Evolutionary conservation across 2,329 filamentous ascomycete species (phyloP).

Genomic region (Colletotrichum somersetense): DNA sequence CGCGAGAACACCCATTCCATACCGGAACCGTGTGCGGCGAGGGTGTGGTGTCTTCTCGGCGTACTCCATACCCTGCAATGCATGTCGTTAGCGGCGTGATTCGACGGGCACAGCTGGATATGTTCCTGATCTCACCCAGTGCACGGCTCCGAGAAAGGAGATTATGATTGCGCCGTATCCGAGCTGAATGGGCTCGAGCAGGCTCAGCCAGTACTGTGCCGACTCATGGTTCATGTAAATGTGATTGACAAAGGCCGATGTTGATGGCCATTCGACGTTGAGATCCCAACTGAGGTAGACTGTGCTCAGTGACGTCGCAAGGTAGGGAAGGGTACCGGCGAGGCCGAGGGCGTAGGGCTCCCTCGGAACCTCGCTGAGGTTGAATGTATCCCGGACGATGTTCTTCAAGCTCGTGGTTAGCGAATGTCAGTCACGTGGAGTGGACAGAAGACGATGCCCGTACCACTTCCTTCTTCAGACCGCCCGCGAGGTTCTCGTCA

Average conservation of each 20-base stretch:
- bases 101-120: neutral
- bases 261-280: conserved; percentile 73
- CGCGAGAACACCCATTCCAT: conserved; percentile 84
- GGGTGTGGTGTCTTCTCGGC: conserved; percentile 73
- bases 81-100: conserved; percentile 13
- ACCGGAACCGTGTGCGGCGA: conserved; percentile 80
- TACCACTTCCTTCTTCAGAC: conserved; percentile 68
- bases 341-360: conserved; percentile 77
- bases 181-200: conserved; percentile 88
- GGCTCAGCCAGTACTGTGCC: conserved; percentile 77
- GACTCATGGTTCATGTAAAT: conserved; percentile 76
- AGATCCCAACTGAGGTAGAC: conserved; percentile 87
- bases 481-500: conserved; percentile 49
- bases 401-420: conserved; percentile 56
- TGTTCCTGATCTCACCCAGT: conserved; percentile 72
- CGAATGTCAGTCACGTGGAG: neutral
- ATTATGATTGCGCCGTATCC: conserved; percentile 94
- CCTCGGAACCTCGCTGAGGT: conserved; percentile 72
- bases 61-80: conserved; percentile 78
- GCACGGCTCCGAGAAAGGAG: conserved; percentile 92
- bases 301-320: conserved; percentile 85
- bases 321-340: conserved; percentile 86
- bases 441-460: conserved; percentile 42
- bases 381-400: conserved; percentile 77
- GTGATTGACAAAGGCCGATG: conserved; percentile 73